These are phyloP conservation scores for Dactylellina parvicollis DNA, from an alignment of 2,329 filamentous ascomycete genomes.

Conservation along the genomic window DNA sequence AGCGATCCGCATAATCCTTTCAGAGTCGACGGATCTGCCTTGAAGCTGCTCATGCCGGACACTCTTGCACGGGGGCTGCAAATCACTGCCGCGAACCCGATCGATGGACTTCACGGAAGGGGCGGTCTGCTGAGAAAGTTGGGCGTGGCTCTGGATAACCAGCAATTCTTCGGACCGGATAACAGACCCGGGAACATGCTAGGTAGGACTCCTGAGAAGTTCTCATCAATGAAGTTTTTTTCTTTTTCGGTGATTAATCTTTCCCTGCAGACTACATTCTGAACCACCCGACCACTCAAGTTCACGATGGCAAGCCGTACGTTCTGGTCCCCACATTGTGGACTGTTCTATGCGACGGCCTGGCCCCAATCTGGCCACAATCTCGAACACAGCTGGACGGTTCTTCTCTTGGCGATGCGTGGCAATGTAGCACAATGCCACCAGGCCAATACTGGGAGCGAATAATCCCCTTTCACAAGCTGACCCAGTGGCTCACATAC, in stretches of 20 bases:
- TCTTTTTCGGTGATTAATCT: not conserved
- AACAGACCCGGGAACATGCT: conserved; percentile 93
- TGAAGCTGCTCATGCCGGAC: conserved; percentile 78
- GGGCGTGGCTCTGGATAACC: conserved; percentile 77
- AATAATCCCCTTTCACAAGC: conserved; percentile 91
- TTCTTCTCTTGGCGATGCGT: conserved; percentile 88
- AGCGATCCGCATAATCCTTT: conserved; percentile 81
- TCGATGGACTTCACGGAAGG: conserved; percentile 86
- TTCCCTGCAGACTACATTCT: conserved; percentile 98
- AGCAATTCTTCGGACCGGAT: conserved; percentile 83
- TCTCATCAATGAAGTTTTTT: conserved; percentile 30
- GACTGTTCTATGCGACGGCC: conserved; percentile 86
- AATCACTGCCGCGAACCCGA: conserved; percentile 79
- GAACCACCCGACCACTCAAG: conserved; percentile 87
- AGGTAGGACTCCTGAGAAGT: conserved; percentile 65
- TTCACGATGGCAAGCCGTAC: conserved; percentile 81
- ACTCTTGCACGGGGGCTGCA: conserved; percentile 84
- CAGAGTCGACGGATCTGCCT: conserved; percentile 85
- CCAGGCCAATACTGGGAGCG: conserved; percentile 76
- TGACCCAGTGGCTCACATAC: conserved; percentile 94
- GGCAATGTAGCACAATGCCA: conserved; percentile 87
- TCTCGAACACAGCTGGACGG: conserved; percentile 88
- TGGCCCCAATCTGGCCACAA: conserved; percentile 86
- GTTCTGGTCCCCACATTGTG: conserved; percentile 87
- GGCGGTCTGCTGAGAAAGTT: conserved; percentile 80